Conservation (phyloP, 768 basidiomycete genomes). For the Melanogaster broomeanus region DNA sequence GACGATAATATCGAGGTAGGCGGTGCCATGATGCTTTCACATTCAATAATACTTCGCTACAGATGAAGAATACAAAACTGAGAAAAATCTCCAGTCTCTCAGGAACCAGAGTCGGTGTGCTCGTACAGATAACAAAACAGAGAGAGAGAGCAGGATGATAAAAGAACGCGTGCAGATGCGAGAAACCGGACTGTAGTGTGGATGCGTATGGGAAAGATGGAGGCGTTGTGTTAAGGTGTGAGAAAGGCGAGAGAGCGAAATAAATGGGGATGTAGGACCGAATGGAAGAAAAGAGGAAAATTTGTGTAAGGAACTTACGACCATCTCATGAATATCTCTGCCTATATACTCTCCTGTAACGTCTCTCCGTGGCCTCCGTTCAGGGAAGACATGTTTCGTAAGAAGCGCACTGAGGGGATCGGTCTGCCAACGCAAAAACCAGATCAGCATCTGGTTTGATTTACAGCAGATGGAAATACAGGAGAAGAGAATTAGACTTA, state of each 20-base stretch:
- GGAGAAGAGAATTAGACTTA: constrained; percentile 2
- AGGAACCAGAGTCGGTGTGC: constrained; percentile 7
- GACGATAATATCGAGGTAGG: background rate
- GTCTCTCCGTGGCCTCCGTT: constrained; percentile 73
- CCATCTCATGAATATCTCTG: constrained; percentile 74
- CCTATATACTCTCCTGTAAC: constrained; percentile 72
- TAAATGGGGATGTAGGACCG: background rate
- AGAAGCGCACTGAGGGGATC: constrained; percentile 81
- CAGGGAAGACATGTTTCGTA: constrained; percentile 82
- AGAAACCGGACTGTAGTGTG: constrained; percentile 21
- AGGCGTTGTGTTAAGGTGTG: constrained; percentile 6
- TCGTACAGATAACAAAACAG: constrained; percentile 25
- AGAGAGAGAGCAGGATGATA: constrained; percentile 15
- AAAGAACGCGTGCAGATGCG: constrained; percentile 21
- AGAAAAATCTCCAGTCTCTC: constrained; percentile 12
- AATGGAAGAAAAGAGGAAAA: constrained; percentile 9
- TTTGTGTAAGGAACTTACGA: constrained; percentile 54
- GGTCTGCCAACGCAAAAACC: constrained; percentile 47
- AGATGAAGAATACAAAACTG: constrained; percentile 22
- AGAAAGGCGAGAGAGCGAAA: constrained; percentile 14
- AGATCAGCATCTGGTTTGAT: constrained; percentile 4
- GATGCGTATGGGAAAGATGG: constrained; percentile 8
- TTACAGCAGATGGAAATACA: background rate
- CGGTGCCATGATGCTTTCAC: background rate
- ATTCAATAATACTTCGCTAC: constrained; percentile 24